A percentile compares a stretch with the other conserved stretches of the same genome.
Conservation (phyloP, 2,329 filamentous ascomycete species). For the Penicillium rolfsii region DNA sequence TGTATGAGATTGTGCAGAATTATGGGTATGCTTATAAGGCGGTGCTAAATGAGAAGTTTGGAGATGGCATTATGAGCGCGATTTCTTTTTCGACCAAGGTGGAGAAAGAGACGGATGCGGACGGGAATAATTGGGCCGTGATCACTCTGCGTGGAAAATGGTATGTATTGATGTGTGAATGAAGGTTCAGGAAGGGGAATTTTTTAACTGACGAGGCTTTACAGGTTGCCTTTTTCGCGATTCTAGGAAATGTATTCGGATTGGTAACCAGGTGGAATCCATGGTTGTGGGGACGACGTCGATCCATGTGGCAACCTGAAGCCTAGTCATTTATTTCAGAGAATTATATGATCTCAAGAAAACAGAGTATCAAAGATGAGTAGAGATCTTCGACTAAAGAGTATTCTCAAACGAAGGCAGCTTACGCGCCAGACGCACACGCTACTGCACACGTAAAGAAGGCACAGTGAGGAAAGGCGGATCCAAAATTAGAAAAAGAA, state of each 20-base stretch:
- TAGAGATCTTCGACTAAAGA: neutral
- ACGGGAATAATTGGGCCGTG: conserved; percentile 79
- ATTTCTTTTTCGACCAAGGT: conserved; percentile 89
- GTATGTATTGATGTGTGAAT: conserved; percentile 52
- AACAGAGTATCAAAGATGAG: neutral
- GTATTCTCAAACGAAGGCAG: neutral
- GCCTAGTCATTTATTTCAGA: too few relatives aligned
- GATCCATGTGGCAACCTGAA: neutral
- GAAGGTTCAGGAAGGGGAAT: too few relatives aligned
- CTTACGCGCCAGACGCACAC: neutral
- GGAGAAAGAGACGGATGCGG: conserved; percentile 87
- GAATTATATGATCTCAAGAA: neutral
- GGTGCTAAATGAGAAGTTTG: conserved; percentile 92
- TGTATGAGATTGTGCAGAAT: conserved; percentile 95
- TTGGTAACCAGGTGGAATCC: too few relatives aligned
- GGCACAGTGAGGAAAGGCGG: neutral
- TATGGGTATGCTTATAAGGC: conserved; percentile 97
- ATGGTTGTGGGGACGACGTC: neutral
- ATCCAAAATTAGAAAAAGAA: neutral
- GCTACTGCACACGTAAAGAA: neutral
- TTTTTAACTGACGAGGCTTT: neutral
- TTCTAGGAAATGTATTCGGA: conserved; percentile 36
- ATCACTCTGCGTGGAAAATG: conserved; percentile 85
- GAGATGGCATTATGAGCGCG: conserved; percentile 94
- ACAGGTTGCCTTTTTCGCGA: conserved; percentile 52